phyloP scores from a whole-genome alignment of 129 eudicot species.

The Logfia minima region DNA sequence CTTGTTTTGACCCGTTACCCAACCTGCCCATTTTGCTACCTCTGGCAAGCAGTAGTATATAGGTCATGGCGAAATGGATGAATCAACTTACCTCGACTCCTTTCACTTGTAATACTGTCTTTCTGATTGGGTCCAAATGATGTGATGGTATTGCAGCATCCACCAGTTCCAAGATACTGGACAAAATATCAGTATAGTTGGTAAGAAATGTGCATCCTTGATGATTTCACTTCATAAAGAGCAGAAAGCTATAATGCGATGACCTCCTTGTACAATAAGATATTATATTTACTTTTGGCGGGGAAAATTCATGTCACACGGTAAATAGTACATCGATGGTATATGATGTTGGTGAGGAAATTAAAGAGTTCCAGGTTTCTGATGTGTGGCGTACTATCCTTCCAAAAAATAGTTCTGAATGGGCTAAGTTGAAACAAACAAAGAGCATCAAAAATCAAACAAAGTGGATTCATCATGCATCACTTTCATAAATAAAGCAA shows the following conservation, averaged over 20 bases:
- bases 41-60: not conserved
- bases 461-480: not conserved
- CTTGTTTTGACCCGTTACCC: not conserved
- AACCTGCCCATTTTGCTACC: not conserved
- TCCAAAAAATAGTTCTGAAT: constrained; percentile 3
- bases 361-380: constrained; percentile 10
- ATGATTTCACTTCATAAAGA: not conserved
- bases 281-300: not conserved
- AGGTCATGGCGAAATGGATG: not conserved
- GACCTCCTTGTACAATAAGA: not conserved
- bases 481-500: constrained; percentile 20
- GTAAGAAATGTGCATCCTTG: constrained; percentile 1
- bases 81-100: constrained; percentile 75
- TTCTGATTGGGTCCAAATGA: constrained; percentile 63
- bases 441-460: not conserved
- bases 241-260: not conserved
- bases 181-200: constrained; percentile 21
- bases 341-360: not conserved
- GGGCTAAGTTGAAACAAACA: not conserved
- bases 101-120: constrained; percentile 63
- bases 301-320: not conserved
- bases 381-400: constrained; percentile 6
- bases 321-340: not conserved
- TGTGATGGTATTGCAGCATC: constrained; percentile 91
- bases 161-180: constrained; percentile 86